These are phyloP conservation scores for Aspergillus sclerotialis DNA, from an alignment of 2,329 filamentous ascomycete genomes.

Conservation along the genomic window DNA sequence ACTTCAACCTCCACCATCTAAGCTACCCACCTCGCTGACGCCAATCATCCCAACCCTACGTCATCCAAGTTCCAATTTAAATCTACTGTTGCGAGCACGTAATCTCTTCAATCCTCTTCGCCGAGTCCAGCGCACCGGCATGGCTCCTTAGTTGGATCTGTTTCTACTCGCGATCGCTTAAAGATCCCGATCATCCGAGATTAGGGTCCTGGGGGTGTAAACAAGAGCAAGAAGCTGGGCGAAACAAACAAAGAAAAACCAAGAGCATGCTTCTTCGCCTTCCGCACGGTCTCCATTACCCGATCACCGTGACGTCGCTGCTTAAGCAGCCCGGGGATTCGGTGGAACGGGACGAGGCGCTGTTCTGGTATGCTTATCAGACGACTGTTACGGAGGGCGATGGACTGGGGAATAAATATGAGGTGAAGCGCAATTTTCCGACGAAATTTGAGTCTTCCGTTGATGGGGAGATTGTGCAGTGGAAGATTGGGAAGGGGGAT, in stretches of 20 bases:
- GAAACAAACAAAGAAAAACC: neutral
- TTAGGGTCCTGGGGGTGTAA: too few species aligned
- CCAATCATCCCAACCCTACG: neutral
- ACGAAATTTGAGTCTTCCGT: conserved; percentile 76
- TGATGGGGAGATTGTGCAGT: conserved; percentile 70
- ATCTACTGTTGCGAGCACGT: too few species aligned
- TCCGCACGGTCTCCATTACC: conserved; percentile 66
- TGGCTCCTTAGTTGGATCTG: neutral
- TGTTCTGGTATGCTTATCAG: conserved; percentile 83
- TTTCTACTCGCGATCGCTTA: neutral
- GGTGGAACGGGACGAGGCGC: conserved; percentile 66
- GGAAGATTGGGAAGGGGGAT: conserved; percentile 56
- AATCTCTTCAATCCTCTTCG: too few species aligned
- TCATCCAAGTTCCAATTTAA: neutral
- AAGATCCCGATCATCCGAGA: too few species aligned
- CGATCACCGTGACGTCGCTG: conserved; percentile 83
- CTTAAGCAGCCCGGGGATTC: conserved; percentile 68
- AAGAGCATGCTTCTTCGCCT: conserved; percentile 41
- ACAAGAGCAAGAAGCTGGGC: conserved; percentile 1
- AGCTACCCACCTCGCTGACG: too few species aligned
- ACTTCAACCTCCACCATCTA: neutral
- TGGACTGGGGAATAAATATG: conserved; percentile 66
- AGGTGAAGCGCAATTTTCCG: conserved; percentile 63
- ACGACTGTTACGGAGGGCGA: conserved; percentile 62
- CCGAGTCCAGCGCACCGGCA: neutral